Evolutionary conservation across 2,329 filamentous ascomycete species (phyloP), one percentile per base, ranked within the genome.

Genomic region (Rachicladosporium sp.): DNA sequence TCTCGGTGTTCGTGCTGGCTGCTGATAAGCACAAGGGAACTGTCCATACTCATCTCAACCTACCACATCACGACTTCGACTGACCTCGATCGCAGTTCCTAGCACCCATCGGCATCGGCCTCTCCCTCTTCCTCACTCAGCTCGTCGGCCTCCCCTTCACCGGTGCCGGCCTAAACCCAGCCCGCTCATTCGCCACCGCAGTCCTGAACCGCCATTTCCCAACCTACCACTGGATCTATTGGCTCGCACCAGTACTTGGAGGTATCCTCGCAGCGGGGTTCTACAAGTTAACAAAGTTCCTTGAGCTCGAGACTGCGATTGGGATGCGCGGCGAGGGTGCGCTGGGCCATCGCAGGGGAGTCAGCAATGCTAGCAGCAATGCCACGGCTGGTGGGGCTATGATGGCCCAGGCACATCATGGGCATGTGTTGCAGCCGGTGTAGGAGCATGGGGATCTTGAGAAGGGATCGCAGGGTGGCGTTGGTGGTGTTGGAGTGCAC

Each of bases 71-170:
- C 6, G 23, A 27, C 23, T 8, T 6, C 6, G 23, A 33, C 31
- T 33, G 31, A 33, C 2, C 47, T 50, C 23, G 45, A 43, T 31
- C 37, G 2, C 85, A 81, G 0, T 82, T 71, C 53, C 62, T 85
- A 15, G 45, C 45, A 10, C 50, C 50, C 3, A 42, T 53, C 10
- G 49, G 47, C 10, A 51, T 53, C 29, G 50, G 55, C n/a, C 45
- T 57, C 12, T 44, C 54, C 3, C 35, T 51, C 7, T 51, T 87
- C 15, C 39, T 48, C 32, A 46, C 65, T 0, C 67, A 58, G 38
- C 41, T 56, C n/a, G 34, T 43, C 42, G 52, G 53, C 11, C 50
- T 55, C 27, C 54, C 50, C 42, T 59, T 55, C 40, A 60, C 56
- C 10, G 57, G 57, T 15, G 55, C 43, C 19, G 52, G 48, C 9